Percentiles rank a stretch among this genome's conserved stretches.
Evolutionary conservation across 257 asterid species (phyloP).

Genomic region (Solanum rostratum): DNA sequence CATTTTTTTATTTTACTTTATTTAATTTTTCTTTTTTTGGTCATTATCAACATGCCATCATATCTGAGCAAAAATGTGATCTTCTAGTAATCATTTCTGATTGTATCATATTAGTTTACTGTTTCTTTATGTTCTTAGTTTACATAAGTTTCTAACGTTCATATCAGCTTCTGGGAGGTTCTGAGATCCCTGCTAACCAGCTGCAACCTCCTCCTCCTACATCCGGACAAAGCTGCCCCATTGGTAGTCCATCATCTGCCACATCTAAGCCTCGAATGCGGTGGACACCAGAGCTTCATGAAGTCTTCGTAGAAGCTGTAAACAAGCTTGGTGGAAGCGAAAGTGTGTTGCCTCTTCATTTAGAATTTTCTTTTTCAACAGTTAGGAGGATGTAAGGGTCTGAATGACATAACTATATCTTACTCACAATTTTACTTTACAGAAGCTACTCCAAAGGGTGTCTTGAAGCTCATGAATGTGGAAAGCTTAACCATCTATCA

Average conservation of each 20-base stretch:
- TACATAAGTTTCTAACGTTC: not conserved
- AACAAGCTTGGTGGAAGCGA: slow-evolving; percentile 82
- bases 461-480: slow-evolving; percentile 66
- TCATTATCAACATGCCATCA: not conserved
- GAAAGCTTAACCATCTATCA: slow-evolving; percentile 72
- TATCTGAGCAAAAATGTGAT: not conserved
- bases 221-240: slow-evolving; percentile 21
- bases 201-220: slow-evolving; percentile 24
- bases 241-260: slow-evolving; percentile 37
- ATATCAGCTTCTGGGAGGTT: slow-evolving; percentile 40
- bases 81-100: not conserved
- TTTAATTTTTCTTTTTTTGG: no score
- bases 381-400: not conserved
- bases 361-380: not conserved
- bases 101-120: not conserved
- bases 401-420: not conserved
- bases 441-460: slow-evolving; percentile 76
- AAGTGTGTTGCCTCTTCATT: slow-evolving; percentile 29
- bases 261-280: slow-evolving; percentile 67
- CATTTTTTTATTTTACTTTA: no score
- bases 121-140: not conserved
- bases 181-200: slow-evolving; percentile 9
- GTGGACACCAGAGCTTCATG: slow-evolving; percentile 96
- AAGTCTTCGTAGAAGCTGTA: slow-evolving; percentile 62
- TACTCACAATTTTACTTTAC: not conserved